These are phyloP conservation scores for Wickerhamiella alocasiicola DNA, from an alignment of 805 yeast genomes.

Conservation along the genomic window DNA sequence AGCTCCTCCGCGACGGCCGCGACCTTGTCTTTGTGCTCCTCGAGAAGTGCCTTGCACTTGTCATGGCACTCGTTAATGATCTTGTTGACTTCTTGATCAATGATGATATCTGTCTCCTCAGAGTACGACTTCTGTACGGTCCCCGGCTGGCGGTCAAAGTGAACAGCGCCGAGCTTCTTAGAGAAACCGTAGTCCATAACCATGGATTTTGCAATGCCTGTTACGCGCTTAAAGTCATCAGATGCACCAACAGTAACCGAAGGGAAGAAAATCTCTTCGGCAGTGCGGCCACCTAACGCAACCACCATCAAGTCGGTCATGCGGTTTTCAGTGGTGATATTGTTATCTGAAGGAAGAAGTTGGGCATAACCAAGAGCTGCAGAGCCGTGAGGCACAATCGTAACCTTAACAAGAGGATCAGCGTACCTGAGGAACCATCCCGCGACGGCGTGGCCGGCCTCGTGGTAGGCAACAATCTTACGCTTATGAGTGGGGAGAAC, in stretches of 20 bases:
- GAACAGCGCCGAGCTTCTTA: slow-evolving; percentile 56
- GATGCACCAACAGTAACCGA: slow-evolving; percentile 86
- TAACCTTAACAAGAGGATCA: slow-evolving; percentile 84
- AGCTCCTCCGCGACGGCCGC: slow-evolving; percentile 64
- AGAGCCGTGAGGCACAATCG: slow-evolving; percentile 87
- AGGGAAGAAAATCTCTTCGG: slow-evolving; percentile 78
- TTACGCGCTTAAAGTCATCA: slow-evolving; percentile 85
- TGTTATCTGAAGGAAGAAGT: slow-evolving; percentile 81
- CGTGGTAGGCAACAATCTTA: slow-evolving; percentile 81
- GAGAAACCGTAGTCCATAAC: slow-evolving; percentile 83
- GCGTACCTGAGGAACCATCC: slow-evolving; percentile 87
- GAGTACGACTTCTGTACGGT: slow-evolving; percentile 55
- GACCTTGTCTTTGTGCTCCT: slow-evolving; percentile 48
- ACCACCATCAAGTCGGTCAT: slow-evolving; percentile 78
- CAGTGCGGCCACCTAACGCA: slow-evolving; percentile 86
- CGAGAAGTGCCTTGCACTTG: slow-evolving; percentile 45
- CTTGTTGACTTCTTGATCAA: slow-evolving; percentile 58
- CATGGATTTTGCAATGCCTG: slow-evolving; percentile 82
- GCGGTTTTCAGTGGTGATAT: slow-evolving; percentile 63
- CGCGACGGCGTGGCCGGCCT: slow-evolving; percentile 94
- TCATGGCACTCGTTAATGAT: slow-evolving; percentile 54
- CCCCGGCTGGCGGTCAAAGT: slow-evolving; percentile 36
- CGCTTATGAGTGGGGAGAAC: slow-evolving; percentile 71
- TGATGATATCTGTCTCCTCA: slow-evolving; percentile 53
- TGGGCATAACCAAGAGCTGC: slow-evolving; percentile 97